Evolutionary conservation across 2,329 filamentous ascomycete species (phyloP).

Genomic region (Claviceps fusiformis): DNA sequence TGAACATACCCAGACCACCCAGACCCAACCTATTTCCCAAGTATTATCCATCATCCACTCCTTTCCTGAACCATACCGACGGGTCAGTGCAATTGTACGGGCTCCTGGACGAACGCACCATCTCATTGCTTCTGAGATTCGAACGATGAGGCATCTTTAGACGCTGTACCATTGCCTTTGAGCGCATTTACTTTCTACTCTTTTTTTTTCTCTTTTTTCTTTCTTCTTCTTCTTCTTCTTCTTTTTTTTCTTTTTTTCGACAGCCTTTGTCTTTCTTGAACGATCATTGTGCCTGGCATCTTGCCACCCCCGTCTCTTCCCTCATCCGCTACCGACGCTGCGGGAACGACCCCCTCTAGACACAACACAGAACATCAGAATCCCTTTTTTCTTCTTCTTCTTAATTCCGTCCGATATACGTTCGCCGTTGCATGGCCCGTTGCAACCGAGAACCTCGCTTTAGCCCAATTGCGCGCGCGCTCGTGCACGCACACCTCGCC

Average conservation of each 20-base stretch:
- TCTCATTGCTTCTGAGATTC: neutral
- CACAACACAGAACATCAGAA: neutral
- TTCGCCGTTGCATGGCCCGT: neutral
- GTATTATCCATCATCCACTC: neutral
- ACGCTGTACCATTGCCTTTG: neutral
- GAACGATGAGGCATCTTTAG: neutral
- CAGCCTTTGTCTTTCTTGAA: neutral
- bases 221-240: neutral
- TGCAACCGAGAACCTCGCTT: neutral
- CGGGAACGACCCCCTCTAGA: neutral
- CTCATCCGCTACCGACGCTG: neutral
- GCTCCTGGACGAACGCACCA: neutral
- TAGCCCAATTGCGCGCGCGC: neutral
- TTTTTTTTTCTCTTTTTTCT: neutral
- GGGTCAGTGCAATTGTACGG: neutral
- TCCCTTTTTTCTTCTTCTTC: neutral
- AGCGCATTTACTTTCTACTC: neutral
- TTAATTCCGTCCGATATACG: neutral
- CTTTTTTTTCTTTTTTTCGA: neutral
- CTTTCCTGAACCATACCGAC: neutral
- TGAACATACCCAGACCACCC: neutral
- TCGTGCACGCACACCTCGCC: neutral
- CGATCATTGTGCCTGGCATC: neutral
- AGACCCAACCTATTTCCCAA: neutral
- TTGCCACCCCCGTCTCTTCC: neutral